A percentile compares a stretch with the other conserved stretches of the same genome.
These are phyloP conservation scores for Trametes sp. DNA, from an alignment of 1,284 basidiomycete genomes.

Conservation along the genomic window DNA sequence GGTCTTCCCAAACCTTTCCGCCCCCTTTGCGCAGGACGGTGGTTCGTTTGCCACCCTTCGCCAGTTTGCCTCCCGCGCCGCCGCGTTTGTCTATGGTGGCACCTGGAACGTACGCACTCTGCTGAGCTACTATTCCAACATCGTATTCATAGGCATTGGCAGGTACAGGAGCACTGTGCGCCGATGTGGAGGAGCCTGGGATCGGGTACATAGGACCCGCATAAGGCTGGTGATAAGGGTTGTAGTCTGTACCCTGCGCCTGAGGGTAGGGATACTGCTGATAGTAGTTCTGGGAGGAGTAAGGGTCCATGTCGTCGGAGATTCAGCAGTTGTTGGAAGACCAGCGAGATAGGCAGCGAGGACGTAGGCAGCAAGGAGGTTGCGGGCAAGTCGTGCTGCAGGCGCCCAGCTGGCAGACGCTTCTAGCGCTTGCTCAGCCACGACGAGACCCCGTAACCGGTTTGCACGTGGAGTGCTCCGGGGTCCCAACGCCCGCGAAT, in stretches of 20 bases:
- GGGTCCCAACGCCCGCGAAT: conserved; percentile 23
- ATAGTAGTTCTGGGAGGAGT: conserved; percentile 47
- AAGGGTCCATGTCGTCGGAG: conserved; percentile 52
- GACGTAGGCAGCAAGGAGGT: background rate
- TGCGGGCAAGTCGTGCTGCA: too few relatives aligned
- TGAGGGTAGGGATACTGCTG: conserved; percentile 57
- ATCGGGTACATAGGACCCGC: conserved; percentile 76
- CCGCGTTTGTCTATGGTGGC: conserved; percentile 88
- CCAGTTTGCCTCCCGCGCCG: conserved; percentile 82
- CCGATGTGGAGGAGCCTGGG: conserved; percentile 64
- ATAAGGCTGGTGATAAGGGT: conserved; percentile 82
- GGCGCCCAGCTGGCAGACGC: background rate
- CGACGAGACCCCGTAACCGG: background rate
- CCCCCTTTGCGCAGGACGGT: conserved; percentile 96
- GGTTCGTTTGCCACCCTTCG: conserved; percentile 90
- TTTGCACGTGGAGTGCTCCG: background rate
- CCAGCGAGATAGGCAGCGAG: background rate
- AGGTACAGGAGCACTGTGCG: conserved; percentile 79
- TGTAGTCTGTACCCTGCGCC: conserved; percentile 53
- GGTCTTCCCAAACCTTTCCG: conserved; percentile 98
- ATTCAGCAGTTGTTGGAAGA: conserved; percentile 22
- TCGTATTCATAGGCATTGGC: conserved; percentile 92
- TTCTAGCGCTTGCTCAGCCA: background rate
- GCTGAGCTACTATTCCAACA: conserved; percentile 86
- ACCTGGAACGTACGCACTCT: conserved; percentile 88